phyloP scores from a whole-genome alignment of 2,329 filamentous ascomycete genomes.

The Ascochyta lentis region DNA sequence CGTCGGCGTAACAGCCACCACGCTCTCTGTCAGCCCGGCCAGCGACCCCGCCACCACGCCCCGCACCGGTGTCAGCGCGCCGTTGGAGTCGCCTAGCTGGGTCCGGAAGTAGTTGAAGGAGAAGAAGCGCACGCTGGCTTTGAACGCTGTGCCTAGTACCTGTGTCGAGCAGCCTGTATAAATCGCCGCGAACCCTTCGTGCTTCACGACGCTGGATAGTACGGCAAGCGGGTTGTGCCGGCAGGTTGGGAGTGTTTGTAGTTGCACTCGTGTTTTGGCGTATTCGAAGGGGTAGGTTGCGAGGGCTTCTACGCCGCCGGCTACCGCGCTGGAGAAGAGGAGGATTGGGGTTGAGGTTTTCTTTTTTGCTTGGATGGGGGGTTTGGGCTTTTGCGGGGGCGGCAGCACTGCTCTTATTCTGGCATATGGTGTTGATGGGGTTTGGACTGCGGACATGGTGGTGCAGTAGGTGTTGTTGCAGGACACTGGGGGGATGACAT shows the following conservation, averaged over 20 bases:
- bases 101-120: slow-evolving; percentile 40
- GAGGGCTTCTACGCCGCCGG: slow-evolving; percentile 61
- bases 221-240: slow-evolving; percentile 32
- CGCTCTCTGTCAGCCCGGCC: slow-evolving; percentile 36
- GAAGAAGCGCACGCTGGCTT: slow-evolving; percentile 42
- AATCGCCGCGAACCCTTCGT: slow-evolving; percentile 35
- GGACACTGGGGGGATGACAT: background rate
- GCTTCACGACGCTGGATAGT: slow-evolving; percentile 24
- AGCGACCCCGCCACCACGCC: slow-evolving; percentile 38
- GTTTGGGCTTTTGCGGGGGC: background rate
- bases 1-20: slow-evolving; percentile 41
- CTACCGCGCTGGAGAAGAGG: slow-evolving; percentile 58
- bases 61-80: slow-evolving; percentile 31
- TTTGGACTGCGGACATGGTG: slow-evolving; percentile 2
- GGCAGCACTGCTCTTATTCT: background rate
- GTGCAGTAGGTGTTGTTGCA: background rate
- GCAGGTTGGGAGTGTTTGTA: slow-evolving; percentile 19
- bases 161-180: slow-evolving; percentile 42
- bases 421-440: background rate
- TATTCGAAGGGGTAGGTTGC: slow-evolving; percentile 53
- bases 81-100: slow-evolving; percentile 34
- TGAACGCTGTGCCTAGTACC: slow-evolving; percentile 39
- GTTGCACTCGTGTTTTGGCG: slow-evolving; percentile 43
- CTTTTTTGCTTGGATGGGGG: background rate
- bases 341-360: slow-evolving; percentile 39